A percentile compares a stretch with the other conserved stretches of the same genome.
Conservation (phyloP, 1,139 yeast genomes). For the Scheffersomyces titani region DNA sequence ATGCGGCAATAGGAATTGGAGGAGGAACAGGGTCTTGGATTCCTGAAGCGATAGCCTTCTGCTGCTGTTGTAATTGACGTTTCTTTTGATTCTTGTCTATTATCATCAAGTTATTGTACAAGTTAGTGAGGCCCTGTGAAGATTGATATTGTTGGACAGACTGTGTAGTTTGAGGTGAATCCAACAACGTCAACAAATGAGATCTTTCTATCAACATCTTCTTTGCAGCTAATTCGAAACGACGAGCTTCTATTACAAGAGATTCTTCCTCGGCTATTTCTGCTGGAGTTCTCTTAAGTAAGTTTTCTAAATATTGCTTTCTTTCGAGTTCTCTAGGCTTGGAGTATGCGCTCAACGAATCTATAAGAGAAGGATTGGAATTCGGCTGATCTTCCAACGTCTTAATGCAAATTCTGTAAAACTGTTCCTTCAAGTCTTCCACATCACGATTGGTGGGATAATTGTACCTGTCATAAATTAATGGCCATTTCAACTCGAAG, state of each 20-base stretch:
- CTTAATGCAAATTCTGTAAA: constrained; percentile 53
- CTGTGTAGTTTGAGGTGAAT: constrained; percentile 84
- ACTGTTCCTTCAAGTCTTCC: constrained; percentile 84
- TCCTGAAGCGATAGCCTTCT: constrained; percentile 20
- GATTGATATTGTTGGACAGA: constrained; percentile 77
- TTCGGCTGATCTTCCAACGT: constrained; percentile 48
- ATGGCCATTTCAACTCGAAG: constrained; percentile 87
- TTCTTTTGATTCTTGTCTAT: constrained; percentile 64
- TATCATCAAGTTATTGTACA: constrained; percentile 78
- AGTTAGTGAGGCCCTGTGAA: constrained; percentile 86
- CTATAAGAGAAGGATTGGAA: constrained; percentile 48
- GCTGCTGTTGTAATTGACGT: constrained; percentile 45
- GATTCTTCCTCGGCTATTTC: constrained; percentile 98
- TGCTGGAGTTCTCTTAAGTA: constrained; percentile 85
- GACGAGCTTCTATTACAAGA: constrained; percentile 85
- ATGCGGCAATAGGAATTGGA: constrained; percentile 57
- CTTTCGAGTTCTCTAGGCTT: constrained; percentile 72
- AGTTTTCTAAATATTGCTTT: constrained; percentile 74
- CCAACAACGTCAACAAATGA: constrained; percentile 73
- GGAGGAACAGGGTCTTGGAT: constrained; percentile 58
- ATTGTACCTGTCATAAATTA: constrained; percentile 74
- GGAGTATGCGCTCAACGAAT: constrained; percentile 56
- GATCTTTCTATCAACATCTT: constrained; percentile 84
- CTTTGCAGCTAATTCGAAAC: constrained; percentile 91
- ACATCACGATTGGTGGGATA: constrained; percentile 42